A percentile compares a stretch with the other conserved stretches of the same genome.
Conservation (phyloP, 2,329 filamentous ascomycete genomes). For the Fusarium fracticaudum region DNA sequence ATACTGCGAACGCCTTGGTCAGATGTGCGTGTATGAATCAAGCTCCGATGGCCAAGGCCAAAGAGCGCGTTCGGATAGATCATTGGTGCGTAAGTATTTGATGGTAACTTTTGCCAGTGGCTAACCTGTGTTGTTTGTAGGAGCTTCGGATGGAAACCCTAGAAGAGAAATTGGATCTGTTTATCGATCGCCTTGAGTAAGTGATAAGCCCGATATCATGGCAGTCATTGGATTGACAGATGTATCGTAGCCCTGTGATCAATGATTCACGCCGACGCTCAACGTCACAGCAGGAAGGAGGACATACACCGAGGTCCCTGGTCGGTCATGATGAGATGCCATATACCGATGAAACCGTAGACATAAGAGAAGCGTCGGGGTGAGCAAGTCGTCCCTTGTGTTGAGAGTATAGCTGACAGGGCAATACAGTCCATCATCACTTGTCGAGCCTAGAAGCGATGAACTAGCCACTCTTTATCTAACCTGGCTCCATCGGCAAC, state of each 20-base stretch:
- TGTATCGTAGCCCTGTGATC: fast-evolving
- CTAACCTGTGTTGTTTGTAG: background rate
- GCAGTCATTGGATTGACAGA: fast-evolving
- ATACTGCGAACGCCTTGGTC: background rate
- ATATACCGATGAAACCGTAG: fast-evolving
- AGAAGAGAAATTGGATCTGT: background rate
- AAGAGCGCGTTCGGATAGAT: background rate
- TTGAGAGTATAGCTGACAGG: fast-evolving
- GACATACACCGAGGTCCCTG: background rate
- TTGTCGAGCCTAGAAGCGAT: background rate
- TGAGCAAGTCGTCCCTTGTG: fast-evolving
- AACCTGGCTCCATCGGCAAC: background rate
- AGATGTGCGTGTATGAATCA: background rate
- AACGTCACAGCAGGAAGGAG: background rate
- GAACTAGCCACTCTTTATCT: background rate
- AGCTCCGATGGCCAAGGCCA: background rate
- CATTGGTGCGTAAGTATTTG: background rate
- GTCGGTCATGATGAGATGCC: background rate
- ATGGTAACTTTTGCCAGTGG: fast-evolving
- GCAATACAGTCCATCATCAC: background rate
- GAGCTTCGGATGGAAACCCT: background rate
- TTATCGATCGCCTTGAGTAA: background rate
- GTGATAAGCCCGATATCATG: background rate
- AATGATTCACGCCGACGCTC: background rate
- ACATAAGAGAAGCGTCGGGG: background rate